Base-by-base conservation (phyloP, 2,329 filamentous ascomycete genomes). In the Claviceps arundinis region DNA sequence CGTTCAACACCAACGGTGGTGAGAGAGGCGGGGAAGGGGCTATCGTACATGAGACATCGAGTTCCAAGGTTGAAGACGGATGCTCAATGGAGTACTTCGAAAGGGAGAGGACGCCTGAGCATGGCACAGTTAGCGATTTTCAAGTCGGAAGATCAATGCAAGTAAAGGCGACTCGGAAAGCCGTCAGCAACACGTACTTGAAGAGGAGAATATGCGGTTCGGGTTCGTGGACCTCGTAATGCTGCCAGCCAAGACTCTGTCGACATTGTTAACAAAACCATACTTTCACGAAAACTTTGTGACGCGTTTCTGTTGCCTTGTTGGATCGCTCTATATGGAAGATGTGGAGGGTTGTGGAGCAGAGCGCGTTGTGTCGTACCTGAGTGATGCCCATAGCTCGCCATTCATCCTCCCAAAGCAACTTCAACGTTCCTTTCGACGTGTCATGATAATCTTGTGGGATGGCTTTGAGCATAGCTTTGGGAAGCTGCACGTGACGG, bases 331-430 rank as follows among this genome's bases (percentile, higher is more conserved):
- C 17, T 13, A 19, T n/a, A 37, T 17, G 26, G 30, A 34, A 11
- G 9, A 14, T 24, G 26, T 46, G 9, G 26, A 17, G 8, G 2
- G n/a, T 8, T 19, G 7, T n/a, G 11, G 14, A 43, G 34, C 9
- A 26, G n/a, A 8, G 43, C 22, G 11, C 34, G 37, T 37, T 41
- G 24, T n/a, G 48, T 47, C 76, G 47, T 73, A 95, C 89, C 83
- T 95, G 91, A 59, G 93, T 98, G 66, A 98, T 98, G 49, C 93
- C 93, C 64, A 98, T 78, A 38, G 86, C 89, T 70, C 93, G 84
- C 93, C 93, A 98, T 73, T 98, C 93, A 59, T 97, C 91, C 69
- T 98, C 93, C 90, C 91, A 96, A 56, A 98, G 73, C 60, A 98
- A 74, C 74, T 97, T 98, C 69, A 98, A 73, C 5, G 91, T 97